Base-by-base conservation (phyloP, 345 rosid species). In the Brassica carinata region DNA sequence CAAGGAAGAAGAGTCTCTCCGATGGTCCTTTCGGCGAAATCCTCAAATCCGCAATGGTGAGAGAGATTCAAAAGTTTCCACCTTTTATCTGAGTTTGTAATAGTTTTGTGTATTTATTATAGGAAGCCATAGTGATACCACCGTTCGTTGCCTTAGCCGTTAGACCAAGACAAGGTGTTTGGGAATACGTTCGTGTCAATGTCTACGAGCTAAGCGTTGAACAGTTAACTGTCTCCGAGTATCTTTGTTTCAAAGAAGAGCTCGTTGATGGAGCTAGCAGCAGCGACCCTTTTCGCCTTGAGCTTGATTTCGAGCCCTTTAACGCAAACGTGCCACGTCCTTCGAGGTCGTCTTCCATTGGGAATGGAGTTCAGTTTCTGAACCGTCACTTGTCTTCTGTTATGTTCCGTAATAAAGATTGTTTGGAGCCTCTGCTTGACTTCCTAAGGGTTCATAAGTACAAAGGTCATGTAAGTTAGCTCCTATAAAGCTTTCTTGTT, bases 341-440 rank as follows among this genome's bases (percentile, higher is more conserved):
- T 69, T 86, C 81, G 30, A 89, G 97, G 7, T 94, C 99, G 29
- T 96, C 98, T 77, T 96, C 96, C 2, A 94, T 94, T 80, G 99
- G 99, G 80, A 94, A 94, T 76, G 99, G 99, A n/a, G 98, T 96
- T 82, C 98, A 94, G 74, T 96, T 94, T 84, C 95, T 96, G 77
- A 96, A 96, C 38, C 95, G 99, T 63, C 99, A 96, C 80, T 90
- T 96, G 7, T 96, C 99, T 15, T 96, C 99, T 3, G 91, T 53
- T 8, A 92, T 96, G 99, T 96, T 96, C 84, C 93, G 91, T 36
- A 88, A 88, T 84, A 96, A 92, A 79, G 99, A 96, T 67, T 89
- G 87, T 73, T 84, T 96, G 84, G 98, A 96, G 83, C 98, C 99
- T 30, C 83, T 96, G 4, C 87, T 90, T 55, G 86, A 92, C 83